phyloP scores from a whole-genome alignment of 2,329 filamentous ascomycete species.

The Cucurbitaria berberidis region DNA sequence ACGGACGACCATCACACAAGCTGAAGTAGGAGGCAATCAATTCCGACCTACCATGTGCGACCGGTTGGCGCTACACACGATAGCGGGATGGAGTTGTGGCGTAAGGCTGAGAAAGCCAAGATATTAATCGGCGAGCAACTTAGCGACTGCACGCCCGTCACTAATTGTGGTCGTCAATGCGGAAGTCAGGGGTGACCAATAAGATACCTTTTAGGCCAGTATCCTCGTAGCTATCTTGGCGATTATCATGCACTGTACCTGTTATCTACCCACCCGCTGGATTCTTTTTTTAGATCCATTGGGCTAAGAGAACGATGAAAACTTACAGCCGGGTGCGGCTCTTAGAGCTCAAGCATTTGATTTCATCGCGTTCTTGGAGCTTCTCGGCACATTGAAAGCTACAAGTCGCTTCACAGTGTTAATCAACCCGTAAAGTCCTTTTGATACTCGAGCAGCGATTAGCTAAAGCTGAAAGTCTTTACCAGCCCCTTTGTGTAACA shows the following conservation, averaged over 20 bases:
- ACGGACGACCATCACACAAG: background rate
- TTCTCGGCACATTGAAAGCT: background rate
- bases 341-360: background rate
- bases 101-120: conserved; percentile 33
- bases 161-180: conserved; percentile 7
- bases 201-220: background rate
- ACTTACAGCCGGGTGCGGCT: background rate
- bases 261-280: background rate
- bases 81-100: conserved; percentile 14
- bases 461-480: background rate
- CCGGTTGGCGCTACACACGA: conserved; percentile 12
- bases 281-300: background rate
- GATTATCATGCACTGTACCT: background rate
- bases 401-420: background rate
- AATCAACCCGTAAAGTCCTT: background rate
- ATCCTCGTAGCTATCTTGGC: background rate
- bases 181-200: background rate
- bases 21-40: conserved; percentile 3
- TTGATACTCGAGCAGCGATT: background rate
- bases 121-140: conserved; percentile 10
- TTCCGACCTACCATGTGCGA: conserved; percentile 6
- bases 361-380: background rate
- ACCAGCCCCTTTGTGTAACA: background rate
- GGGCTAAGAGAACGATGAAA: background rate
- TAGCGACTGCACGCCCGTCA: background rate